phyloP scores from a whole-genome alignment of 257 asterid genomes.

The Gardenia jasminoides region DNA sequence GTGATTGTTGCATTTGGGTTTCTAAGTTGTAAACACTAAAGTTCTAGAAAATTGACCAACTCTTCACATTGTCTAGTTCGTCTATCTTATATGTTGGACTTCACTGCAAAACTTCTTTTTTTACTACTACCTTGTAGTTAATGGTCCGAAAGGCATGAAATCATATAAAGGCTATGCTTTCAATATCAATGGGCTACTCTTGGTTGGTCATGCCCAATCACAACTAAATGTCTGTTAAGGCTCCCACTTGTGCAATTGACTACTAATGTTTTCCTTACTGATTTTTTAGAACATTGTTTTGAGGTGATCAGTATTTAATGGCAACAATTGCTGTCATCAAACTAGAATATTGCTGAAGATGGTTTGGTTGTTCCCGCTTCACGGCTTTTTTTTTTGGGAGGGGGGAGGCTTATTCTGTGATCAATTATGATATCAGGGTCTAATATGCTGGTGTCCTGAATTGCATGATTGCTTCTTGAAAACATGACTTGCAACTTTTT shows the following conservation, averaged over 20 bases:
- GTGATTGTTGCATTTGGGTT: neutral
- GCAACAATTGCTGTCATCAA: neutral
- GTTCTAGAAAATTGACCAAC: neutral
- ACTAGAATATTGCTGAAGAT: neutral
- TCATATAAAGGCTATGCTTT: neutral
- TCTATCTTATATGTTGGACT: neutral
- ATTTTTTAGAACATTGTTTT: neutral
- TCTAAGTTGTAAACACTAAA: neutral
- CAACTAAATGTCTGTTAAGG: neutral
- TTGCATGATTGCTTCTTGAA: neutral
- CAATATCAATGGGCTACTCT: neutral
- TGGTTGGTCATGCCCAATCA: neutral
- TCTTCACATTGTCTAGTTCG: neutral
- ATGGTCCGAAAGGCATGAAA: neutral
- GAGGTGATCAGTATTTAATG: neutral
- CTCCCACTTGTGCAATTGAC: neutral
- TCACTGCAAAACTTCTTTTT: no score
- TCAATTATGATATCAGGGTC: neutral
- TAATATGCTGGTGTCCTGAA: neutral
- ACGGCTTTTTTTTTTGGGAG: no score
- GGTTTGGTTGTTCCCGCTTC: no score
- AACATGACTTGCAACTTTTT: neutral
- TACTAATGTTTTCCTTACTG: neutral
- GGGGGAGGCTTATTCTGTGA: neutral
- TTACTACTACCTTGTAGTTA: neutral